phyloP scores from a whole-genome alignment of 768 basidiomycete genomes.

The Naganishia randhawae region DNA sequence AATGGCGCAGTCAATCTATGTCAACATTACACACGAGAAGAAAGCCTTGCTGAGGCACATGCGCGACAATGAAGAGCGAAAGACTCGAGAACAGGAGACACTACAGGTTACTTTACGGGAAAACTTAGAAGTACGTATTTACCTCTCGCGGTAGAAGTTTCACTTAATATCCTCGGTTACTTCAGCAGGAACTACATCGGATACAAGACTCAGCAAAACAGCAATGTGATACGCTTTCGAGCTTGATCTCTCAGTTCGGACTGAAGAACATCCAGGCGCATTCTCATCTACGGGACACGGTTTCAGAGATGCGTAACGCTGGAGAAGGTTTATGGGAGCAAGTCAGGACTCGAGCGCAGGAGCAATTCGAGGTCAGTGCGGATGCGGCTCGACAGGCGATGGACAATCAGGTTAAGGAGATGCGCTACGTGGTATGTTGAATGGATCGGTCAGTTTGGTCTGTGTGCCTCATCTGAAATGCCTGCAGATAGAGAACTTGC shows the following conservation, averaged over 20 bases:
- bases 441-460: background rate
- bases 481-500: background rate
- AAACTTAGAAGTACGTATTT: background rate
- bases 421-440: slow-evolving; percentile 1
- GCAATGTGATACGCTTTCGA: background rate
- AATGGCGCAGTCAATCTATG: slow-evolving; percentile 34
- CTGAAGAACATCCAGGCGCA: background rate
- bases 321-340: slow-evolving; percentile 12
- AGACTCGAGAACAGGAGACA: background rate
- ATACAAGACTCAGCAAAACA: slow-evolving; percentile 7
- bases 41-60: slow-evolving; percentile 27
- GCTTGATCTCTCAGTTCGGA: background rate
- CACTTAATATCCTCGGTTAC: background rate
- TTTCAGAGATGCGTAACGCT: background rate
- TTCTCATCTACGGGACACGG: background rate
- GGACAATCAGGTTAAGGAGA: background rate
- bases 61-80: background rate
- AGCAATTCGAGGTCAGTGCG: background rate
- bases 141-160: background rate
- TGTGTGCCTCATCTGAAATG: background rate
- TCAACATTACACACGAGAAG: slow-evolving; percentile 40
- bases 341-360: background rate
- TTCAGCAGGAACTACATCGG: background rate
- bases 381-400: background rate
- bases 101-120: background rate